Conservation (phyloP, 1,284 basidiomycete genomes). For the Cryptococcus sp. region DNA sequence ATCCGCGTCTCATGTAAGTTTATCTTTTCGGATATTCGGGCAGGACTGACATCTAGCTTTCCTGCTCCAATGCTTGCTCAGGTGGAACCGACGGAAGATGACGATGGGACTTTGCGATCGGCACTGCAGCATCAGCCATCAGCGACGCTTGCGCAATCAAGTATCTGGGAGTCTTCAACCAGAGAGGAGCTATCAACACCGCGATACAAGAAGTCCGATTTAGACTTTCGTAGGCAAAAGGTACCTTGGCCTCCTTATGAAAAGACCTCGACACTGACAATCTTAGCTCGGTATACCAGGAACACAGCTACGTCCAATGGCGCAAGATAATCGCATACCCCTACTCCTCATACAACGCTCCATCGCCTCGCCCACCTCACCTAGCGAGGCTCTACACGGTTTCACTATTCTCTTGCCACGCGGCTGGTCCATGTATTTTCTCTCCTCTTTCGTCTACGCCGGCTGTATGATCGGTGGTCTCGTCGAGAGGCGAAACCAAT, state of each 20-base stretch:
- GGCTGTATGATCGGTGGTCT: slow-evolving; percentile 76
- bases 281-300: slow-evolving; percentile 70
- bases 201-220: slow-evolving; percentile 70
- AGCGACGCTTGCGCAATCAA: slow-evolving; percentile 57
- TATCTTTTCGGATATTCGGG: background rate
- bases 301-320: slow-evolving; percentile 58
- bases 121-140: slow-evolving; percentile 56
- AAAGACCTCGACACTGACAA: background rate
- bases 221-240: slow-evolving; percentile 71
- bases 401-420: slow-evolving; percentile 78
- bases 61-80: slow-evolving; percentile 21
- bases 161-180: slow-evolving; percentile 64
- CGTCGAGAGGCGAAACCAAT: slow-evolving; percentile 67
- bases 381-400: slow-evolving; percentile 48
- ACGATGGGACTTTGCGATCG: slow-evolving; percentile 14
- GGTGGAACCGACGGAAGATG: background rate
- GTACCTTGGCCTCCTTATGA: slow-evolving; percentile 50
- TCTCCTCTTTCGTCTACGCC: slow-evolving; percentile 71
- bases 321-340: slow-evolving; percentile 74
- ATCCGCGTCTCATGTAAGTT: slow-evolving; percentile 55
- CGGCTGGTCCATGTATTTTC: slow-evolving; percentile 84
- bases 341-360: slow-evolving; percentile 76
- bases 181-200: slow-evolving; percentile 60
- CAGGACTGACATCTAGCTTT: slow-evolving; percentile 13
- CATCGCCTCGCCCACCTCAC: slow-evolving; percentile 46